These are phyloP conservation scores for Rehmannia glutinosa DNA, from an alignment of 257 asterid species.

Conservation along the genomic window DNA sequence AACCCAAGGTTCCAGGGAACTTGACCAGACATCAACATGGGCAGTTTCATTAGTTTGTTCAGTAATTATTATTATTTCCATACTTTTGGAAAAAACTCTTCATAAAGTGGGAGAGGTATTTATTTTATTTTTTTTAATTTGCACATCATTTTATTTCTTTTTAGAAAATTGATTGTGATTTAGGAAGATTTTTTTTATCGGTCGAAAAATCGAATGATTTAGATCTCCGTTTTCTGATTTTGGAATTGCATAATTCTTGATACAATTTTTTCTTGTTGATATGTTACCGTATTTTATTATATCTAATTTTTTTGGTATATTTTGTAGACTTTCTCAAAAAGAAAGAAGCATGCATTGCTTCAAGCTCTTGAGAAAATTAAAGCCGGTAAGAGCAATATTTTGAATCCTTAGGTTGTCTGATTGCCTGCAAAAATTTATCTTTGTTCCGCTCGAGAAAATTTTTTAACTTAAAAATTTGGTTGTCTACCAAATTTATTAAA, in stretches of 20 bases:
- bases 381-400: constrained; percentile 39
- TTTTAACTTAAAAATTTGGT: no score
- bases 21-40: constrained; percentile 60
- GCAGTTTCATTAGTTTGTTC: constrained; percentile 59
- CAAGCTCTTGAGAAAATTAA: constrained; percentile 80
- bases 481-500: no score
- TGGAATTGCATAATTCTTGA: background rate
- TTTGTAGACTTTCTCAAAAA: constrained; percentile 49
- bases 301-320: background rate
- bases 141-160: background rate
- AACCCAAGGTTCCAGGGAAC: constrained; percentile 19
- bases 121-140: background rate
- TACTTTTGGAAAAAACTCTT: constrained; percentile 43
- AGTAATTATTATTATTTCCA: constrained; percentile 45
- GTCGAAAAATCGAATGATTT: no score
- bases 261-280: background rate
- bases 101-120: constrained; percentile 41
- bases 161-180: background rate
- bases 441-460: no score
- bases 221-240: background rate
- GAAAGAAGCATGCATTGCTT: constrained; percentile 45
- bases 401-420: no score
- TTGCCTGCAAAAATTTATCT: no score
- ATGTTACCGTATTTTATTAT: background rate
- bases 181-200: background rate